These are phyloP conservation scores for Aurinia saxatilis DNA, from an alignment of 345 rosid species.

Conservation along the genomic window DNA sequence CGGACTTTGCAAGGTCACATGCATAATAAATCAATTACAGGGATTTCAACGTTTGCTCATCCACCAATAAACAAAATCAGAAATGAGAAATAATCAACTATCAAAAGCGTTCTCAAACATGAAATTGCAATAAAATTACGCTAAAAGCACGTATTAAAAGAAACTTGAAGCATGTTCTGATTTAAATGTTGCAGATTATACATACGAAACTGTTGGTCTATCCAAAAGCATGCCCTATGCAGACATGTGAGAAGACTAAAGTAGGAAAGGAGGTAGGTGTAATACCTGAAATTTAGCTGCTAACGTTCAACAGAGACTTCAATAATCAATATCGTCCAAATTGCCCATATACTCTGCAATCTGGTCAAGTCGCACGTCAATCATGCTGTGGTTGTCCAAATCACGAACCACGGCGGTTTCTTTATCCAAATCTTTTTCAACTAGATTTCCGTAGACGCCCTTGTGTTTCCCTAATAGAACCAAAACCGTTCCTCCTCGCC, in stretches of 20 bases:
- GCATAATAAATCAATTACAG: background rate
- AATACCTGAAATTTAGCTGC: constrained; percentile 13
- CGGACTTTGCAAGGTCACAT: background rate
- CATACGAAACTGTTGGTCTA: background rate
- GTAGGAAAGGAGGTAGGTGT: background rate
- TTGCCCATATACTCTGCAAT: constrained; percentile 78
- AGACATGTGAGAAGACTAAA: background rate
- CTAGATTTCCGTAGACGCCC: constrained; percentile 65
- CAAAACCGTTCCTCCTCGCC: constrained; percentile 59
- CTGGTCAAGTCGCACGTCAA: constrained; percentile 68
- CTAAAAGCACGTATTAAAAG: background rate
- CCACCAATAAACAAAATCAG: background rate
- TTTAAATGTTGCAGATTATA: background rate
- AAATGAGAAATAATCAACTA: background rate
- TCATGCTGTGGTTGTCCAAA: constrained; percentile 51
- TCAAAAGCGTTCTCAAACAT: background rate
- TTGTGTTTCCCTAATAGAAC: constrained; percentile 61
- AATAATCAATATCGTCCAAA: constrained; percentile 46
- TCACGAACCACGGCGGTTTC: constrained; percentile 65
- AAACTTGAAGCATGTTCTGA: background rate
- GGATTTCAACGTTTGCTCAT: background rate
- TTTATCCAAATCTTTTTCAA: constrained; percentile 57
- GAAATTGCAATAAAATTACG: background rate
- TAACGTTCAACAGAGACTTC: constrained; percentile 17
- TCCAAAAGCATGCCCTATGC: background rate